Evolutionary conservation across 192 early-diverging fungal species (phyloP).

Genomic region (Coemansia furcata): DNA sequence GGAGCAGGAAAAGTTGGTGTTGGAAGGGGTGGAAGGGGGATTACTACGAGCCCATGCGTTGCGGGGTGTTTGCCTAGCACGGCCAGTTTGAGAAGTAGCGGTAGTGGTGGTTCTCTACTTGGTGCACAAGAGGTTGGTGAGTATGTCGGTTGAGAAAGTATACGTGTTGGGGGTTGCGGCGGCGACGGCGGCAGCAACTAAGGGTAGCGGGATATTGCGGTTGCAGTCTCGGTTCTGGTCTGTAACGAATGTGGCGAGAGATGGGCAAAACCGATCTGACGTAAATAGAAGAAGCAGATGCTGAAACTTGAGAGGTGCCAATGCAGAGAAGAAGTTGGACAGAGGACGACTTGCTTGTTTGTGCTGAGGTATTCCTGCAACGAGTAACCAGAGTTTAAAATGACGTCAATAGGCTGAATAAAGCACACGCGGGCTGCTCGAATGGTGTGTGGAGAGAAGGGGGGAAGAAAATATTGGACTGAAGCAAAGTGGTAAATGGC

Average conservation of each 20-base stretch:
- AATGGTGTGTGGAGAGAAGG: background rate
- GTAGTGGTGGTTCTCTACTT: background rate
- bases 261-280: background rate
- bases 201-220: background rate
- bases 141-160: background rate
- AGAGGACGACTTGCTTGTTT: background rate
- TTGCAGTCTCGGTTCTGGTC: background rate
- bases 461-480: background rate
- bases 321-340: background rate
- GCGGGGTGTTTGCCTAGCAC: background rate
- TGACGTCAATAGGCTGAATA: background rate
- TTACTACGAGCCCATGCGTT: constrained; percentile 22
- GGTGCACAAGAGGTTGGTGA: background rate
- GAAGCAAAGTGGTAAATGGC: background rate
- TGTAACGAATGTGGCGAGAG: background rate
- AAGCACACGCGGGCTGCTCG: background rate
- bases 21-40: background rate
- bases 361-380: background rate
- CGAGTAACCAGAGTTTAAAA: background rate
- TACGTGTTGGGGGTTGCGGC: background rate
- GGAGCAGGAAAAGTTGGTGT: background rate
- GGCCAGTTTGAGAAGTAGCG: background rate
- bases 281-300: background rate
- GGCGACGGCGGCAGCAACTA: too few species aligned
- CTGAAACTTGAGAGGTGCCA: too few species aligned